A percentile compares a stretch with the other conserved stretches of the same genome.
Evolutionary conservation across 352 stramenopile species (phyloP).

Genomic region (Globisporangium parvum): DNA sequence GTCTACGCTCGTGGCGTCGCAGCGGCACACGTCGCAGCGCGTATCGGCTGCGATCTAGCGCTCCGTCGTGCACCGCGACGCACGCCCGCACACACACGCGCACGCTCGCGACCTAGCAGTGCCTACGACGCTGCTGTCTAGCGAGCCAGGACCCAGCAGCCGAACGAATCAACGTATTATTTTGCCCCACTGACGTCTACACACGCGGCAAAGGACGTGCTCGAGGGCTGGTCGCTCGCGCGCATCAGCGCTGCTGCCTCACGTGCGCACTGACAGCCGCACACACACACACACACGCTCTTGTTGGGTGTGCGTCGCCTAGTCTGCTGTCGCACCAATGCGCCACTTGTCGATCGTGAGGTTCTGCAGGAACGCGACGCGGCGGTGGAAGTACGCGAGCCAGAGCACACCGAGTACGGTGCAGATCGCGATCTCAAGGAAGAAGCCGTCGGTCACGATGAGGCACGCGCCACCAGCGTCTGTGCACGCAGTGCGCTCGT

Average conservation of each 20-base stretch:
- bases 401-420: conserved; percentile 59
- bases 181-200: not conserved
- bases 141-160: too few species aligned
- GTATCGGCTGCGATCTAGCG: conserved; percentile 13
- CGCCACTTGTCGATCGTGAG: conserved; percentile 83
- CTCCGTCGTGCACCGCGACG: too few species aligned
- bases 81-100: not conserved
- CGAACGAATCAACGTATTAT: not conserved
- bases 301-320: too few species aligned
- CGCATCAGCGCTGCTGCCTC: not conserved
- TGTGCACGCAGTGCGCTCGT: conserved; percentile 53
- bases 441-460: conserved; percentile 79
- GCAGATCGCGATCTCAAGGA: conserved; percentile 71
- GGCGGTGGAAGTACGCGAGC: conserved; percentile 63
- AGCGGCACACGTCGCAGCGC: conserved; percentile 16
- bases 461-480: conserved; percentile 60
- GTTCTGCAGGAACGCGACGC: conserved; percentile 67
- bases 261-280: not conserved
- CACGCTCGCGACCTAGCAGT: too few species aligned
- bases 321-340: conserved; percentile 35
- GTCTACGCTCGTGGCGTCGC: conserved; percentile 29
- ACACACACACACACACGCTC: too few species aligned
- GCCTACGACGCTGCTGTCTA: too few species aligned
- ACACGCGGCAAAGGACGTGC: too few species aligned
- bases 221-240: too few species aligned